Base-by-base conservation (phyloP, 1,139 yeast genomes). In the Hemisphaericaspora lyxosophila region DNA sequence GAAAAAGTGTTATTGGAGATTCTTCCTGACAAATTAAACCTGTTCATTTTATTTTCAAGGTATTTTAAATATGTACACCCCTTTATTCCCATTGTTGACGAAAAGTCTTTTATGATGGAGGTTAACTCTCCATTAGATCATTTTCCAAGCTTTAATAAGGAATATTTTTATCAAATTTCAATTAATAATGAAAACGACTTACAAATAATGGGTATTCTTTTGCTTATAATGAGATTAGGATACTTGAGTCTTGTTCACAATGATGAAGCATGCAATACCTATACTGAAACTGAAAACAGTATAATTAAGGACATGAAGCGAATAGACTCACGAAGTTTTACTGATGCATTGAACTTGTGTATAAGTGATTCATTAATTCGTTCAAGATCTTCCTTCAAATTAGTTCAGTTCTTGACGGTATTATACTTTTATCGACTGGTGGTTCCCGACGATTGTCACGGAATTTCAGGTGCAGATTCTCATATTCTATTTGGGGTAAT, bases 361-460 rank as follows among this genome's bases (percentile, higher is more conserved):
- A 51, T 64, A 15, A 58, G 63, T 5, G 70, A 66, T 38, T 56
- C 57, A 15, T 53, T 54, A 26, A 48, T 59, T 8, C 50, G 56
- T 0, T 48, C 54, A 34, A 60, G 63, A 45, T 64, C 70, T 32
- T 52, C 70, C 3, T 54, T 67, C 35, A 59, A 64, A 42, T 49
- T 59, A 37, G 63, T 67, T 4, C 73, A 67, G 47, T 41, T 55
- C 2, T 54, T 67, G 37, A 48, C 64, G 4, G 53, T 71, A 26
- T 44, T 61, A 20, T 57, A 65, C 41, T 68, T 64, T 40, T 70
- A 67, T 47, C 51, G 70, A 26, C 60, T 57, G 35, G 64, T 69
- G 7, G 60, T 66, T 5, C 75, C 76, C 2, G 65, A 64, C 44
- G 75, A 71, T 48, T 60, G 71, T 42, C 70, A 64, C 45, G 77